Base-by-base conservation (phyloP, 306 rosid genomes). In the Inga oerstediana region DNA sequence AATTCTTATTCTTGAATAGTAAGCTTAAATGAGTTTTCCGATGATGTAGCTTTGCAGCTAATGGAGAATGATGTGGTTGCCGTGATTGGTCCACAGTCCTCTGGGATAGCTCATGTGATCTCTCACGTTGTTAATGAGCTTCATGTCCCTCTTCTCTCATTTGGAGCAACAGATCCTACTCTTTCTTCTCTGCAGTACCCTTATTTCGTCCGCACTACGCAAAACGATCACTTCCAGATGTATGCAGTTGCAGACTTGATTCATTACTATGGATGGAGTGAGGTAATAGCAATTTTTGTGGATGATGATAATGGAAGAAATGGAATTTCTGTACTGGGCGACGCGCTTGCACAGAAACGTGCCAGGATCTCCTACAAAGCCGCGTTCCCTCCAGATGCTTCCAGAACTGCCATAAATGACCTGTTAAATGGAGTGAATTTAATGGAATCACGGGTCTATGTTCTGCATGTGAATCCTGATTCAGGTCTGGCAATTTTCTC, bases 291-390 rank as follows among this genome's bases (percentile, higher is more conserved):
- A 80, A 92, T 97, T 72, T 94, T 77, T 85, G 94, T 97, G 16
- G 99, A 97, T 77, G 99, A 97, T 89, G 98, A 97, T 76, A 88
- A 87, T 84, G 99, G 97, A 77, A 87, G 99, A 82, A 92, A 85
- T 59, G 99, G 99, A 44, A 80, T 97, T 76, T 85, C 99, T 30
- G 79, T 86, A 79, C 74, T 97, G 45, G 96, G 95, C 4, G 97
- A 97, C 44, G 98, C 98, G 61, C 66, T 94, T 22, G 88, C 92
- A 0, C 91, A 85, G 79, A 92, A 89, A 81, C 97, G 98, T 13
- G 90, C 89, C 62, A 94, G 84, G 87, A 90, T 97, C 78, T 77
- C 98, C 70, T 89, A 85, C 79, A 94, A 94, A 87, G 99, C 98
- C 67, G 88, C 95, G 39, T 90, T 94, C 70, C 11, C 91, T 86